Evolutionary conservation across 176 grass and related monocot genomes (phyloP).

Genomic region (Hordeum vulgare): DNA sequence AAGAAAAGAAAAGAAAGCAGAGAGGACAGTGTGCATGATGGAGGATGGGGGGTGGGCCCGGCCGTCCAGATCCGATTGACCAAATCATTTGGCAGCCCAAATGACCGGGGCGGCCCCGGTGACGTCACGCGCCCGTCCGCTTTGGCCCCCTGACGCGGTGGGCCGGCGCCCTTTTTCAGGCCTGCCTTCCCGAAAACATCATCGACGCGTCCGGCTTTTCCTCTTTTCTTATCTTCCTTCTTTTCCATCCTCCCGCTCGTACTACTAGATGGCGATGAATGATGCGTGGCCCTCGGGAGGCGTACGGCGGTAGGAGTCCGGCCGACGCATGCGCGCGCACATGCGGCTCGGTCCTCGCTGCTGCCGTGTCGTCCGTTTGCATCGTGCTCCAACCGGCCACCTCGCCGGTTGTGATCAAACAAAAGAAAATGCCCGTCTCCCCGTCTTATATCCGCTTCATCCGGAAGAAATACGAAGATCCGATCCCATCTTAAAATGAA

Average conservation of each 20-base stretch:
- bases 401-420: no score
- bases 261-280: not conserved
- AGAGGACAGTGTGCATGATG: not conserved
- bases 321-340: not conserved
- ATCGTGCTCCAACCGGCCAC: not conserved
- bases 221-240: not conserved
- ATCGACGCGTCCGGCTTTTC: constrained; percentile 10
- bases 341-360: not conserved
- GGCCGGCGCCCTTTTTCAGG: constrained; percentile 16
- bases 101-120: not conserved
- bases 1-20: not conserved
- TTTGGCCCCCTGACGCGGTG: constrained; percentile 27
- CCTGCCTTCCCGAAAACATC: constrained; percentile 37
- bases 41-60: constrained; percentile 7
- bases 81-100: constrained; percentile 24
- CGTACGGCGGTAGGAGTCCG: no score
- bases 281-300: not conserved
- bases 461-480: not conserved
- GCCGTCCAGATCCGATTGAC: constrained; percentile 47
- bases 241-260: not conserved
- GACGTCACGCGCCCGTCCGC: constrained; percentile 29
- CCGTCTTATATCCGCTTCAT: not conserved
- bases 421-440: not conserved
- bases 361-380: not conserved
- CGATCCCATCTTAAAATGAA: not conserved